Conservation (phyloP, 169 alveolate genomes). For the Plasmodium inui region DNA sequence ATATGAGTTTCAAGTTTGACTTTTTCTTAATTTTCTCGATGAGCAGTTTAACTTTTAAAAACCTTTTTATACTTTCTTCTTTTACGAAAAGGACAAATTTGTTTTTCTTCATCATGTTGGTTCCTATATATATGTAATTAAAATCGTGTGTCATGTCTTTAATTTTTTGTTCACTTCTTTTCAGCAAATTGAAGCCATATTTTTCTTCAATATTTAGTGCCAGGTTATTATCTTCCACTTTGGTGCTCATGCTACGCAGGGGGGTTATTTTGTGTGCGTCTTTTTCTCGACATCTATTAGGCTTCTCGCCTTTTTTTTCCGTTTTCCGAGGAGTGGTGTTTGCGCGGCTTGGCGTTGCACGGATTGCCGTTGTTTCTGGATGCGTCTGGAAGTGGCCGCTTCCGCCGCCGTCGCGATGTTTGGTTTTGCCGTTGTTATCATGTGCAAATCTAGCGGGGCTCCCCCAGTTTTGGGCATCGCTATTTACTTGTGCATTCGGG, state of each 20-base stretch:
- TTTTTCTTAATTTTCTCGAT: slow-evolving; percentile 53
- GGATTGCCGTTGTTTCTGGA: not conserved
- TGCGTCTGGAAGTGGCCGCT: not conserved
- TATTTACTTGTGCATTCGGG: not conserved
- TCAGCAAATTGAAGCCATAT: slow-evolving; percentile 66
- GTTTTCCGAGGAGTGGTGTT: not conserved
- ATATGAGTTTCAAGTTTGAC: slow-evolving; percentile 49
- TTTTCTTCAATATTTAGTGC: slow-evolving; percentile 43
- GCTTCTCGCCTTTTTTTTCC: not conserved
- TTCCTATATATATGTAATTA: slow-evolving; percentile 69
- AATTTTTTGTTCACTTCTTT: slow-evolving; percentile 62
- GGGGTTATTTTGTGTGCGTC: not conserved
- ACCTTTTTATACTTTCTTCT: slow-evolving; percentile 62
- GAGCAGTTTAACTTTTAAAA: slow-evolving; percentile 58
- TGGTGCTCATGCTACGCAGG: not conserved
- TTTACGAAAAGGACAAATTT: slow-evolving; percentile 45
- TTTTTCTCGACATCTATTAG: not conserved
- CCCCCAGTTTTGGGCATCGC: not conserved
- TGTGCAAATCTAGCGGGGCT: not conserved
- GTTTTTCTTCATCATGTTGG: slow-evolving; percentile 15
- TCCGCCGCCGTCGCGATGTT: not conserved
- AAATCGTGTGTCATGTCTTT: slow-evolving; percentile 67
- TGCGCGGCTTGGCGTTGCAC: not conserved
- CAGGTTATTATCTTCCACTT: not conserved
- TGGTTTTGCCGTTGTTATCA: not conserved